A percentile compares a stretch with the other conserved stretches of the same genome.
Conservation (phyloP, 495 filamentous ascomycete genomes). For the Penicillium bovifimosum region DNA sequence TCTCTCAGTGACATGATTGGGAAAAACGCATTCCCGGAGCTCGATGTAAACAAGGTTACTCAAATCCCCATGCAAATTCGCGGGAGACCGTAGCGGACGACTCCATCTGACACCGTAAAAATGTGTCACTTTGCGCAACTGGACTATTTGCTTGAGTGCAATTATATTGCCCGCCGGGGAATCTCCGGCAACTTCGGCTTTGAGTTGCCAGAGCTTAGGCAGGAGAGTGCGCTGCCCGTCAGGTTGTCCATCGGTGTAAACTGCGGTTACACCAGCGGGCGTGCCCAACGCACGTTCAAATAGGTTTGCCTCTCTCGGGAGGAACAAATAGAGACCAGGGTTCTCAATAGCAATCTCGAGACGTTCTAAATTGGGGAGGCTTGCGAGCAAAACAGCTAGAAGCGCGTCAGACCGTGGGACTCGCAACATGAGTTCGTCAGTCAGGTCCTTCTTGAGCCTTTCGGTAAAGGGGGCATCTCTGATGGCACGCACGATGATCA, state of each 20-base stretch:
- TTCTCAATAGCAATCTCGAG: not conserved
- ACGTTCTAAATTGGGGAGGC: not conserved
- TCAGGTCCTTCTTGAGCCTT: not conserved
- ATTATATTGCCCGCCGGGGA: not conserved
- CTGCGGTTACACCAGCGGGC: not conserved
- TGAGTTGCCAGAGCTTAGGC: not conserved
- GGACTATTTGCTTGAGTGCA: not conserved
- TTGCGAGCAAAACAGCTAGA: not conserved
- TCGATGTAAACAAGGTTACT: not conserved
- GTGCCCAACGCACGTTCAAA: not conserved
- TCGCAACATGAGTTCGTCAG: not conserved
- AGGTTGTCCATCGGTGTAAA: not conserved
- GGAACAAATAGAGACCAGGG: not conserved
- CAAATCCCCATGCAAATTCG: not conserved
- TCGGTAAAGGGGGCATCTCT: not conserved
- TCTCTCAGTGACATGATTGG: not conserved
- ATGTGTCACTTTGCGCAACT: not conserved
- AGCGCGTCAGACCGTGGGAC: not conserved
- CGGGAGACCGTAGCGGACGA: not conserved
- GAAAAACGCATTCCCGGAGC: not conserved
- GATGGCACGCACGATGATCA: not conserved
- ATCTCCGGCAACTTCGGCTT: not conserved
- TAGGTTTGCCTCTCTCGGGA: not conserved
- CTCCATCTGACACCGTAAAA: not conserved
- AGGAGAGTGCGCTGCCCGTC: not conserved